Conservation (phyloP, 768 basidiomycete species). For the Xanthoconium stramineum region DNA sequence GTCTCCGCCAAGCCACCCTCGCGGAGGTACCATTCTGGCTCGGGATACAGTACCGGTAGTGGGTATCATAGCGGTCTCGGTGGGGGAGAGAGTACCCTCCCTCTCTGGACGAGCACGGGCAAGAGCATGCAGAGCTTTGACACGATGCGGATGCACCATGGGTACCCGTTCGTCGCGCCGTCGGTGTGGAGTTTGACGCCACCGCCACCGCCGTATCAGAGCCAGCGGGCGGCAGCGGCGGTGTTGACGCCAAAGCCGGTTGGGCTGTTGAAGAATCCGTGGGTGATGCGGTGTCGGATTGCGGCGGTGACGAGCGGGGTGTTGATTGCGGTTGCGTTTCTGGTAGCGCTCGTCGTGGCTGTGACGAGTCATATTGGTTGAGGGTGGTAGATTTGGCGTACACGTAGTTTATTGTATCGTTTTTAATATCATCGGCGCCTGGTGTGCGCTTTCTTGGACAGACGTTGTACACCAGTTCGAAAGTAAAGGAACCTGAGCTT, state of each 20-base stretch:
- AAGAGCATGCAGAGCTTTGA: slow-evolving; percentile 41
- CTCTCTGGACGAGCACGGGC: slow-evolving; percentile 36
- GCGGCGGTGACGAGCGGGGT: slow-evolving; percentile 60
- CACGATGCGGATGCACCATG: slow-evolving; percentile 43
- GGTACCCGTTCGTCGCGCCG: slow-evolving; percentile 61
- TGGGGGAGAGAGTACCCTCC: slow-evolving; percentile 38
- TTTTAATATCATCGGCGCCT: not conserved
- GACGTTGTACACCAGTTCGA: slow-evolving; percentile 10
- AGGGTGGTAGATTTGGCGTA: not conserved
- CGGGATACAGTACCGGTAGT: not conserved
- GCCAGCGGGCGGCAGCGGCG: slow-evolving; percentile 9
- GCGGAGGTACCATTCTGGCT: slow-evolving; percentile 12
- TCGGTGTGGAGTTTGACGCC: slow-evolving; percentile 37
- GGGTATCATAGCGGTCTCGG: slow-evolving; percentile 33
- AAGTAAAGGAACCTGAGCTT: not conserved
- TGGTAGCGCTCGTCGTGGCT: slow-evolving; percentile 46
- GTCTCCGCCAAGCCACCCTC: slow-evolving; percentile 23
- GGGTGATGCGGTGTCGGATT: slow-evolving; percentile 48
- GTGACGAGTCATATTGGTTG: not conserved
- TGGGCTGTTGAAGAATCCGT: slow-evolving; percentile 28
- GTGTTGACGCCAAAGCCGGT: slow-evolving; percentile 21
- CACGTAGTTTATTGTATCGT: not conserved
- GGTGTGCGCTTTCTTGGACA: not conserved
- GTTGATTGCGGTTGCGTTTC: slow-evolving; percentile 45
- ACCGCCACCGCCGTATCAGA: slow-evolving; percentile 22